Evolutionary conservation across 306 rosid genomes (phyloP).

Genomic region (Cucumis hystrix): DNA sequence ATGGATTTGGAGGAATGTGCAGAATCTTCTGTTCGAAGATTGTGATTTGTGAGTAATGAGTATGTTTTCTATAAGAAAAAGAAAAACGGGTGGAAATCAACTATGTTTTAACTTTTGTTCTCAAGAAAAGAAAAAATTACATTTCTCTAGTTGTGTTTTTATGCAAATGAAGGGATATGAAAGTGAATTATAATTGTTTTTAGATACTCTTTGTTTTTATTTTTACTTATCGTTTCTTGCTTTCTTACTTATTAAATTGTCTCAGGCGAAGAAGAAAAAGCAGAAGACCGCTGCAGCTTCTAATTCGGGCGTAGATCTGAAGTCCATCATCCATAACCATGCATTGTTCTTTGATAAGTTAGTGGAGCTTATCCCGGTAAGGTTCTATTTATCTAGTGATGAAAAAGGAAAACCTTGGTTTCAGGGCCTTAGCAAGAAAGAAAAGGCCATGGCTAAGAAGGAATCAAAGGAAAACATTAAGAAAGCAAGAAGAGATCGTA

Average conservation of each 20-base stretch:
- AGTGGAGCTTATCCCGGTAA: constrained; percentile 71
- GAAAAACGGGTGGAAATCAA: neutral
- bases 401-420: constrained; percentile 67
- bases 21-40: neutral
- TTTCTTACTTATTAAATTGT: neutral
- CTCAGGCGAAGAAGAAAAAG: constrained; percentile 45
- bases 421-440: constrained; percentile 65
- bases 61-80: neutral
- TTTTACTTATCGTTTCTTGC: neutral
- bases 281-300: constrained; percentile 9
- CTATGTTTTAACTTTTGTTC: neutral
- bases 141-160: neutral
- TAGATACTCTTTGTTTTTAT: neutral
- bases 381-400: constrained; percentile 51
- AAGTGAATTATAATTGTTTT: neutral
- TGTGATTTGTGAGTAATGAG: too few relatives aligned
- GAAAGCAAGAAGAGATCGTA: constrained; percentile 46
- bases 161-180: neutral
- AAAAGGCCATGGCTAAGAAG: constrained; percentile 50
- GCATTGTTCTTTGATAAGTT: constrained; percentile 59
- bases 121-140: neutral
- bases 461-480: constrained; percentile 61
- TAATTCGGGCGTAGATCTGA: constrained; percentile 21
- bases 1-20: neutral
- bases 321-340: constrained; percentile 39